Conservation (phyloP, 2,329 filamentous ascomycete genomes). For the Fusarium sp. region DNA sequence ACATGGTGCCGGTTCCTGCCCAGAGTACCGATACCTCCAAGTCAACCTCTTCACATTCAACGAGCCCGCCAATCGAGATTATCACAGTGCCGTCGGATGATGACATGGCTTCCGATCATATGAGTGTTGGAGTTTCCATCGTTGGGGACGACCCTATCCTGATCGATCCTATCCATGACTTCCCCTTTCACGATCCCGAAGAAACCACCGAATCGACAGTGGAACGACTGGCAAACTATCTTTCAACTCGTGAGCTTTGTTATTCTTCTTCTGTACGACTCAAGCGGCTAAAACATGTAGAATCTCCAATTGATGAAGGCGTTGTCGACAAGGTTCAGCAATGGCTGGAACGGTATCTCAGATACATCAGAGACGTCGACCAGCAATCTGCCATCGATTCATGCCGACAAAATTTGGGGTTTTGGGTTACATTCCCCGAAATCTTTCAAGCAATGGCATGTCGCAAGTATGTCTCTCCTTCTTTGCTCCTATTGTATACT, state of each 20-base stretch:
- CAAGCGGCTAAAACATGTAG: conserved; percentile 49
- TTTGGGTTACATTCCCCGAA: conserved; percentile 67
- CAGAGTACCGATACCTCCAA: conserved; percentile 44
- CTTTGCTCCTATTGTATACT: not conserved
- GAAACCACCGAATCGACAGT: conserved; percentile 49
- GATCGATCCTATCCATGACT: conserved; percentile 58
- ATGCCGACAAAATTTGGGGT: conserved; percentile 56
- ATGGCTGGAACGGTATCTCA: conserved; percentile 65
- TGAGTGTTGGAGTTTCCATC: conserved; percentile 46
- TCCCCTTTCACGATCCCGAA: conserved; percentile 58
- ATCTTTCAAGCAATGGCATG: conserved; percentile 53
- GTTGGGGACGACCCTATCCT: conserved; percentile 36
- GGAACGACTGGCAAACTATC: conserved; percentile 53
- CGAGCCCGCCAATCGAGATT: conserved; percentile 59
- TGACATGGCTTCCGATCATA: conserved; percentile 49
- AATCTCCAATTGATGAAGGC: conserved; percentile 56
- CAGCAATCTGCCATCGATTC: conserved; percentile 55
- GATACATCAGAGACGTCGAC: conserved; percentile 52
- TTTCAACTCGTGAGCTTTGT: conserved; percentile 45
- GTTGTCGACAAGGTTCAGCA: conserved; percentile 58
- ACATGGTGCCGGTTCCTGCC: conserved; percentile 46
- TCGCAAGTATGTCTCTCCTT: conserved; percentile 54
- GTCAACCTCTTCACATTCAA: conserved; percentile 53
- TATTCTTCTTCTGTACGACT: not conserved
- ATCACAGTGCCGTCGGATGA: conserved; percentile 55